A percentile compares a stretch with the other conserved stretches of the same genome.
Evolutionary conservation across 2,329 filamentous ascomycete species (phyloP).

Genomic region (Apiospora phragmitis): DNA sequence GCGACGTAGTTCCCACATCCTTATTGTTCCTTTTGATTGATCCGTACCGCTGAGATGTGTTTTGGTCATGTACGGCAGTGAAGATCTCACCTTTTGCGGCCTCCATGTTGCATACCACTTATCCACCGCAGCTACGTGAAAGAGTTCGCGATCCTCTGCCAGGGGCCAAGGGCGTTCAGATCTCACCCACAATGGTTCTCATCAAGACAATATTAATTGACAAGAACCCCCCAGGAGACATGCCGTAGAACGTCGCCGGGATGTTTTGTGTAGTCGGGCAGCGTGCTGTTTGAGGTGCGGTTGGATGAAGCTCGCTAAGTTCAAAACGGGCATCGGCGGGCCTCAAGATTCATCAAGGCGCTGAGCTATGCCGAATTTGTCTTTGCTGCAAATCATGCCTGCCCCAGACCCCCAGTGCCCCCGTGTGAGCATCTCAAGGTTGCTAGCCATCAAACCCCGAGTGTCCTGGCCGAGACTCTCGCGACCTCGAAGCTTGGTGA

Average conservation of each 20-base stretch:
- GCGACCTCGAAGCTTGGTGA: neutral
- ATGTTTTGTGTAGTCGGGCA: neutral
- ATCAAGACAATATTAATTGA: neutral
- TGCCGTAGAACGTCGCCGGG: neutral
- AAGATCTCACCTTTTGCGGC: neutral
- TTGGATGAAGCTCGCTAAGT: neutral
- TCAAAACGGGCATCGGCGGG: neutral
- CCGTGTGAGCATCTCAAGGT: neutral
- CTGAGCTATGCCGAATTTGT: neutral
- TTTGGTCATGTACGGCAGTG: neutral
- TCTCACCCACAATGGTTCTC: neutral
- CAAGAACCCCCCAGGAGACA: neutral
- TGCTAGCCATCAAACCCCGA: neutral
- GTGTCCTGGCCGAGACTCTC: neutral
- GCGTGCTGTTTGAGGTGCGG: neutral
- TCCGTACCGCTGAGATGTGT: neutral
- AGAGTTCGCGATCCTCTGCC: neutral
- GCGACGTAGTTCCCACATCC: neutral
- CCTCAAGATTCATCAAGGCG: constrained; percentile 5
- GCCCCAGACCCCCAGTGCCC: too few relatives aligned
- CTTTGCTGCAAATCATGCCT: neutral
- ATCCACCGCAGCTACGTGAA: neutral
- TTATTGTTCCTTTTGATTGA: neutral
- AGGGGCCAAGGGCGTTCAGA: neutral
- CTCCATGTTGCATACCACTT: neutral